A percentile compares a stretch with the other conserved stretches of the same genome.
Conservation (phyloP, 768 basidiomycete species). For the Nidula microcarpa region DNA sequence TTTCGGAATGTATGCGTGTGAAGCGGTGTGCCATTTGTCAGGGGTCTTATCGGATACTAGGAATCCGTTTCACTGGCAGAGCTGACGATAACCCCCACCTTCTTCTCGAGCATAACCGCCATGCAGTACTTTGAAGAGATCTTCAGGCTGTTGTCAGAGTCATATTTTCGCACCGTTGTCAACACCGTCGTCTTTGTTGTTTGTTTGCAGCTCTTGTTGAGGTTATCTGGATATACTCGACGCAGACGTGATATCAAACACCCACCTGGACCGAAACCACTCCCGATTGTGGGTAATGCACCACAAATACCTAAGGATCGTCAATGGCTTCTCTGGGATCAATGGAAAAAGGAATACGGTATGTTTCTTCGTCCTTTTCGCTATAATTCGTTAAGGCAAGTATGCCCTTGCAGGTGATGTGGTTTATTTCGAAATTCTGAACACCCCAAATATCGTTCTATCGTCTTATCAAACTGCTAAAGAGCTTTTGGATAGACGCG, state of each 20-base stretch:
- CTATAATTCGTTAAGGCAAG: neutral
- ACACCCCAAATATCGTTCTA: conserved; percentile 18
- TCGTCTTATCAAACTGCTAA: conserved; percentile 18
- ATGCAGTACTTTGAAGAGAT: too few relatives aligned
- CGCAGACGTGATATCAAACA: neutral
- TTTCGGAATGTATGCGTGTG: too few relatives aligned
- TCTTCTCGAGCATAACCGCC: too few relatives aligned
- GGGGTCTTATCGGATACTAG: too few relatives aligned
- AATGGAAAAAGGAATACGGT: conserved; percentile 2
- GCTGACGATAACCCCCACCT: too few relatives aligned
- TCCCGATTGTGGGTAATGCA: conserved; percentile 1
- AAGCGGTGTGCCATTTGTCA: too few relatives aligned
- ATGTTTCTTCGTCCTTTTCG: neutral
- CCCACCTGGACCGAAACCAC: neutral
- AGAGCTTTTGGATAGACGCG: conserved; percentile 21
- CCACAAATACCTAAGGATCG: conserved; percentile 1
- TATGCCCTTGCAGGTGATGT: conserved; percentile 15
- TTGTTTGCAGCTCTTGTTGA: too few relatives aligned
- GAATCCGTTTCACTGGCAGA: too few relatives aligned
- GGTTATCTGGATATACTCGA: too few relatives aligned
- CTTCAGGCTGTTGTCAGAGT: too few relatives aligned
- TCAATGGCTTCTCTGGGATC: conserved; percentile 4
- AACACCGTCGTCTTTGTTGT: too few relatives aligned
- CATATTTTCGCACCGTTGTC: too few relatives aligned
- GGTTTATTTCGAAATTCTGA: conserved; percentile 16